Base-by-base conservation (phyloP, 768 basidiomycete genomes). In the Trametes punicea region DNA sequence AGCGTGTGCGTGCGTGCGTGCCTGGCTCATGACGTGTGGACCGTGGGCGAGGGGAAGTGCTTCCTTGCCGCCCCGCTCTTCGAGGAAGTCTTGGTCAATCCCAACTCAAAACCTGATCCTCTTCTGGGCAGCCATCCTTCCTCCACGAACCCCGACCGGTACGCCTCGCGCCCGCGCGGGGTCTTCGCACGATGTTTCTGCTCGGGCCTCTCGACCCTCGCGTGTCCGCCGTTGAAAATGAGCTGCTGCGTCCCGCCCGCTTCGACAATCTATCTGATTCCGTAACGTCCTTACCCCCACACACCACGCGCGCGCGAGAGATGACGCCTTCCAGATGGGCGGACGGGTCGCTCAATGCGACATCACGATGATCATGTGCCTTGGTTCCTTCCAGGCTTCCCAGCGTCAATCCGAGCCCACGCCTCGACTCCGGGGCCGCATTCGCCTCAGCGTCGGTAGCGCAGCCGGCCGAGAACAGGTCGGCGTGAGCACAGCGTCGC, bases 51-150 rank as follows among this genome's bases (percentile, higher is more conserved):
- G 33, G 13, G 49, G 23, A 39, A 4, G 49, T 40, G 45, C 50
- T 55, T 41, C 45, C 27, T 42, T 40, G 51, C 31, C 46, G 47
- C 55, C 56, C 33, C 49, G 51, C 41, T 25, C 51, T 29, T 33
- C 51, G 29, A 52, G 57, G 51, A 52, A 52, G 46, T 7, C 46
- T 58, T 53, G 38, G 57, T 58, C 51, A 58, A 53, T 58, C 51
- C 51, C 57, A 58, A 58, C 57, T 53, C 51, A 42, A 58, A 53
- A 21, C 25, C 31, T 46, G 44, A 34, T 39, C 11, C 42, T 33
- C 48, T 20, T 30, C 34, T 15, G 18, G 34, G 51, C 30, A 20
- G 21, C 5, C 31, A 16, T n/a, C 20, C 40, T 30, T 18, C 34
- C 52, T 21, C 21, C 52, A 10, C 51, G 21, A 27, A 11, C n/a